These are phyloP conservation scores for Erysimum cheiri DNA, from an alignment of 441 rosid genomes.

Conservation along the genomic window DNA sequence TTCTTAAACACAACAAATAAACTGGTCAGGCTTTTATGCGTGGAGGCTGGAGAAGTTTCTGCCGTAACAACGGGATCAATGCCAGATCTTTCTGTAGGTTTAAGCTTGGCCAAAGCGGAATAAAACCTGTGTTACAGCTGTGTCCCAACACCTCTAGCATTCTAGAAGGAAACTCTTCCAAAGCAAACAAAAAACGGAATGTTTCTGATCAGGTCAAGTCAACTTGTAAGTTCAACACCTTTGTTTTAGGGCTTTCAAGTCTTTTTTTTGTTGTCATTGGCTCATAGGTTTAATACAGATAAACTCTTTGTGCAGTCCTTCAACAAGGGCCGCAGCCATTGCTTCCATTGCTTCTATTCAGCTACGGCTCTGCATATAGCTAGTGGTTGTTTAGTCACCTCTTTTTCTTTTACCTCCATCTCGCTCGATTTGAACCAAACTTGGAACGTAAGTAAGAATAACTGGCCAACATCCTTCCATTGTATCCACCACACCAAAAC, in stretches of 20 bases:
- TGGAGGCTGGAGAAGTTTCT: constrained; percentile 24
- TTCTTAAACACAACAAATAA: constrained; percentile 12
- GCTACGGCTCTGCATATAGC: no score
- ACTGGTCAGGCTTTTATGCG: constrained; percentile 13
- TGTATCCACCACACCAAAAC: no score
- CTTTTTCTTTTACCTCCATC: no score
- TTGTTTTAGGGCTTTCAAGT: background rate
- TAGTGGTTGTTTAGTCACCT: no score
- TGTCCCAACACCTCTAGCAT: background rate
- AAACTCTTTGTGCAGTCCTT: no score
- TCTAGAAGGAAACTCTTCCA: constrained; percentile 22
- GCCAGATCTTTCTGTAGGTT: background rate
- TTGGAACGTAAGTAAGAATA: no score
- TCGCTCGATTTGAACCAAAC: no score
- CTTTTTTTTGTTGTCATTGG: no score
- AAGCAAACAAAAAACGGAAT: background rate
- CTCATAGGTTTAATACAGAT: no score
- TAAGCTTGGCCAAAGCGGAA: constrained; percentile 15
- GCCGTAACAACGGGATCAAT: background rate
- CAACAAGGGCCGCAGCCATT: no score
- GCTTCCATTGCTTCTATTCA: no score
- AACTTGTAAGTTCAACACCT: constrained; percentile 22
- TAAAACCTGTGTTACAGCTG: constrained; percentile 1
- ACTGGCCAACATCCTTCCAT: no score
- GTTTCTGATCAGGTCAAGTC: constrained; percentile 17